These are phyloP conservation scores for Apophysomyces sp. DNA, from an alignment of 371 early-diverging fungal genomes.

Conservation along the genomic window DNA sequence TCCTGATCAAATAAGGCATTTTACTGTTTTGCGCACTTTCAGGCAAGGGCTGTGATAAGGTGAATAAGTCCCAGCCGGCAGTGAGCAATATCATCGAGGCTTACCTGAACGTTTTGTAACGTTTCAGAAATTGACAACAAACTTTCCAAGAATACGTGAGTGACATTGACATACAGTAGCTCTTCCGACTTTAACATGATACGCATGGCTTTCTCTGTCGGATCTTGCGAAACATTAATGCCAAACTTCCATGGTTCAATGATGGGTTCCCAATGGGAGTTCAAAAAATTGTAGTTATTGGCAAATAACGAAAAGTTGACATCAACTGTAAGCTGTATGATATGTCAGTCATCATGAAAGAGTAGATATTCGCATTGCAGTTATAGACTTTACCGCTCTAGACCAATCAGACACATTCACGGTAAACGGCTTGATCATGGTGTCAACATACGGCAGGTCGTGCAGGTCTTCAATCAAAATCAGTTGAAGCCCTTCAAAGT, in stretches of 20 bases:
- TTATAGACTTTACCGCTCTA: slow-evolving; percentile 25
- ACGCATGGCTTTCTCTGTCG: slow-evolving; percentile 21
- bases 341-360: background rate
- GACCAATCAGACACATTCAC: slow-evolving; percentile 77
- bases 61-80: background rate
- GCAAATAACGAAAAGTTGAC: slow-evolving; percentile 70
- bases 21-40: slow-evolving; percentile 33
- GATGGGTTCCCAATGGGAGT: slow-evolving; percentile 98
- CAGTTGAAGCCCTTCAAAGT: slow-evolving; percentile 64
- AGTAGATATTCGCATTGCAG: background rate
- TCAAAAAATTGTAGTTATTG: slow-evolving; percentile 93
- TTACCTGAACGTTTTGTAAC: slow-evolving; percentile 25
- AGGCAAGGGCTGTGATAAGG: slow-evolving; percentile 21
- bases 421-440: slow-evolving; percentile 63
- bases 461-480: slow-evolving; percentile 81
- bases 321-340: slow-evolving; percentile 66
- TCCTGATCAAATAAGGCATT: slow-evolving; percentile 71
- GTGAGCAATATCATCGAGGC: no score
- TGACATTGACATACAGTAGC: slow-evolving; percentile 69
- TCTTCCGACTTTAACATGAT: slow-evolving; percentile 59
- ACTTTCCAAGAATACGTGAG: slow-evolving; percentile 73
- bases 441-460: slow-evolving; percentile 78
- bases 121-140: slow-evolving; percentile 46
- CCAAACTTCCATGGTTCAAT: slow-evolving; percentile 85
- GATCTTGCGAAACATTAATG: slow-evolving; percentile 32